Conservation (phyloP, 345 rosid species). For the Eucalyptus albens region DNA sequence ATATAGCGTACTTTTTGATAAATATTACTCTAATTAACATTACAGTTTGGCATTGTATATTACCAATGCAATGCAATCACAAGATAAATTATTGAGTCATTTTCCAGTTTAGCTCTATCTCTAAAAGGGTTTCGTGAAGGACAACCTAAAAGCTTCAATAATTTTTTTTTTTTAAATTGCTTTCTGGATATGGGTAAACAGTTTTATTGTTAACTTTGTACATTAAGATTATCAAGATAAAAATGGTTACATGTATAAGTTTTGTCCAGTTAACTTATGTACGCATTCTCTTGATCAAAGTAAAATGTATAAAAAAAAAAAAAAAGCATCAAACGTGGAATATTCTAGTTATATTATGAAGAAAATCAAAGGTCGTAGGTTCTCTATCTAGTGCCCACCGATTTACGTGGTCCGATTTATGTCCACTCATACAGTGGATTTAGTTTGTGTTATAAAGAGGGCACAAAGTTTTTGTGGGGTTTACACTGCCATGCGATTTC, state of each 20-base stretch:
- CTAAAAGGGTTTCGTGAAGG: neutral
- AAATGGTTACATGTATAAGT: neutral
- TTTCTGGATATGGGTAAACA: neutral
- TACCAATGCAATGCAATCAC: neutral
- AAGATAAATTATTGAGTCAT: neutral
- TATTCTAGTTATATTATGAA: neutral
- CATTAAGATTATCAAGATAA: neutral
- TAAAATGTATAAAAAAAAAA: neutral
- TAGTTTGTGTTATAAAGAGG: neutral
- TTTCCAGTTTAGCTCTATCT: neutral
- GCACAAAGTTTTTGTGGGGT: neutral
- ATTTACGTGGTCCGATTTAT: neutral
- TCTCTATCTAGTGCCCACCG: neutral
- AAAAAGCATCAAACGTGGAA: neutral
- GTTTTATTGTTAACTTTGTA: neutral
- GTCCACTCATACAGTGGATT: neutral
- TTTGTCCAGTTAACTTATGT: neutral
- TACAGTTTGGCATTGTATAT: fast-evolving
- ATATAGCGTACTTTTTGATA: neutral
- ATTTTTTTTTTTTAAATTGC: neutral
- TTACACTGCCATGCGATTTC: neutral
- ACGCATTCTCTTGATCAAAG: neutral
- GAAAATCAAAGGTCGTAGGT: neutral
- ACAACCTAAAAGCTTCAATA: neutral
- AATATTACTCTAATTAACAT: neutral